phyloP scores from a whole-genome alignment of 2,329 filamentous ascomycete genomes.

The Colletotrichum tanaceti region DNA sequence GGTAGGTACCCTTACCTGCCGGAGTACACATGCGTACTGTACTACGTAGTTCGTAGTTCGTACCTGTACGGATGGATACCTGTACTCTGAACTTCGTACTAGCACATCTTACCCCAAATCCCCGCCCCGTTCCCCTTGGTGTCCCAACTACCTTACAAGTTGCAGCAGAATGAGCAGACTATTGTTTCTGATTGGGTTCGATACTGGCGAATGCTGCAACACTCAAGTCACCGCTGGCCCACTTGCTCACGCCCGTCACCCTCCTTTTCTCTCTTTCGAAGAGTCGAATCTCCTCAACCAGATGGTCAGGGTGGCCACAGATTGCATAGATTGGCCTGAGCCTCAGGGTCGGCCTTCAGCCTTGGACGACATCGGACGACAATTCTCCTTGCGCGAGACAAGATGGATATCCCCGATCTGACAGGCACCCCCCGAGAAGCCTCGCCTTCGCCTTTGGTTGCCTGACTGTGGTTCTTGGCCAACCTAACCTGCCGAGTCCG shows the following conservation, averaged over 20 bases:
- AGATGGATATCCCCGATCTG: conserved; percentile 13
- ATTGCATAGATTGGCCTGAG: conserved; percentile 30
- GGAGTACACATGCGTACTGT: too few relatives aligned
- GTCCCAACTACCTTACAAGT: background rate
- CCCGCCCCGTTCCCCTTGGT: background rate
- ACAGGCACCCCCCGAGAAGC: background rate
- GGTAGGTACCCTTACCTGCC: too few relatives aligned
- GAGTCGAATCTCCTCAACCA: conserved; percentile 10
- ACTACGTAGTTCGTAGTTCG: too few relatives aligned
- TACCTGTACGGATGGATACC: too few relatives aligned
- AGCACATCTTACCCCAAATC: background rate
- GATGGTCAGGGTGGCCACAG: conserved; percentile 35
- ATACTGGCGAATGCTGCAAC: conserved; percentile 30
- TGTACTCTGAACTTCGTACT: too few relatives aligned
- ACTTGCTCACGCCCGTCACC: conserved; percentile 23
- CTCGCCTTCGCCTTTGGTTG: too few relatives aligned
- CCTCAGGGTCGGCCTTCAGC: conserved; percentile 28
- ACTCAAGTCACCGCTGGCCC: conserved; percentile 37
- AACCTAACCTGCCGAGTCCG: background rate
- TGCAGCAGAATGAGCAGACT: conserved; percentile 37
- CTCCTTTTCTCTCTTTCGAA: background rate
- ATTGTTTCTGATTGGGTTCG: conserved; percentile 42
- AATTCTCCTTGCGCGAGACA: conserved; percentile 35
- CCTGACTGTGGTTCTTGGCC: background rate
- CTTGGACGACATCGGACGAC: conserved; percentile 35